Evolutionary conservation across 768 basidiomycete species (phyloP), one percentile per base, ranked within the genome.

Genomic region (Leccinum aurantiacum): DNA sequence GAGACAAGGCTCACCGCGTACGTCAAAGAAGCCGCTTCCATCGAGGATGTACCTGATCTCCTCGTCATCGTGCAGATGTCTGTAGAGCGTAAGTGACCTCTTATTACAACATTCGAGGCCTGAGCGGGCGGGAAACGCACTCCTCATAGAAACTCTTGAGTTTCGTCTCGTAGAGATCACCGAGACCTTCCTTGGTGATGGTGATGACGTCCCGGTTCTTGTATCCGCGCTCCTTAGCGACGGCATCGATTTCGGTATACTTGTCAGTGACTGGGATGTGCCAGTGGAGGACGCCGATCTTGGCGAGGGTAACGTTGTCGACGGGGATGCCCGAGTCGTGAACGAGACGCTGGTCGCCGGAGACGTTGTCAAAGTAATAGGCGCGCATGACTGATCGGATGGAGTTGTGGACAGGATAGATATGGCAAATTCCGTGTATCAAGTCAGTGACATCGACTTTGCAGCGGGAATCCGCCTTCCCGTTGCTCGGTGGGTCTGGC

Each of bases 41-140:
- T 83, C 80, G 27, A 27, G 80, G 65, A 95, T 85, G 68, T 91
- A 98, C 9, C 95, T 81, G 69, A 96, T 97, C 75, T 98, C 95
- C 69, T 98, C 95, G 67, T 97, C 95, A 73, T 97, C 93, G 67
- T 97, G 95, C 80, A 98, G 83, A 66, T 97, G 94, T 67, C 91
- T 92, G 65, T 27, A 0, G 4, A 25, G 25, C 55, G 15, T n/a
- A 10, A n/a, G 9, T 44, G 9, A 44, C n/a, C 14, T 41, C 41
- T 44, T n/a, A 41, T 41, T 8, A 41, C 38, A 17, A 41, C 17
- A 41, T 17, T 14, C 41, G n/a, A 44, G n/a, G 41, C 41, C 17
- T 4, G 47, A 48, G 47, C 11, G 24, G 24, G 22, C 19, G 49
- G 22, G n/a, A 19, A 15, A 37, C 87, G 60, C 66, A 92, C 91